Percentiles rank a stretch among this genome's conserved stretches.
Evolutionary conservation across 2,329 filamentous ascomycete species (phyloP).

Genomic region (Colletotrichum sp.): DNA sequence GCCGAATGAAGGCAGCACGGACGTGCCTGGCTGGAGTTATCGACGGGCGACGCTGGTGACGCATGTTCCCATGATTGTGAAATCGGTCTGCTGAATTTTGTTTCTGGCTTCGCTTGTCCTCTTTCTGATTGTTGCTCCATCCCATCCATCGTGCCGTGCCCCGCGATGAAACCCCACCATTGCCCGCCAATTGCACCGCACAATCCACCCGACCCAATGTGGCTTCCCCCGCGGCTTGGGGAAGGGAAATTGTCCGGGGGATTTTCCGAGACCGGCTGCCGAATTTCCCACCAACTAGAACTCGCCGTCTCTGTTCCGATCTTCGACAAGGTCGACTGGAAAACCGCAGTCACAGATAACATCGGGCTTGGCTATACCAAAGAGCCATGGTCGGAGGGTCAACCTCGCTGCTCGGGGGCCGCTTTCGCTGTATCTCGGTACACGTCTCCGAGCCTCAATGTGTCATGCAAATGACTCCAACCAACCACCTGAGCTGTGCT

Average conservation of each 20-base stretch:
- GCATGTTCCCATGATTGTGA: neutral
- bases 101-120: neutral
- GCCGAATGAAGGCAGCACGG: neutral
- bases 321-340: neutral
- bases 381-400: neutral
- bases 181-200: conserved; percentile 15
- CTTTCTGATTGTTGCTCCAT: neutral
- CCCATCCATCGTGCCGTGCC: conserved; percentile 20
- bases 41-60: neutral
- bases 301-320: neutral
- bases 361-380: neutral
- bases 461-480: neutral
- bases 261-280: conserved; percentile 28
- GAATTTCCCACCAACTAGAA: conserved; percentile 42
- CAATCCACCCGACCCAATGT: conserved; percentile 1
- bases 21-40: neutral
- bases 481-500: neutral
- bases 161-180: conserved; percentile 24
- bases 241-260: conserved; percentile 15
- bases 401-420: neutral
- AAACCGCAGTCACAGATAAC: conserved; percentile 4
- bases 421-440: conserved; percentile 15
- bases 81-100: neutral
- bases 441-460: conserved; percentile 1
- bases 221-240: conserved; percentile 5